Percentiles rank a stretch among this genome's conserved stretches.
phyloP scores from a whole-genome alignment of 345 rosid species.

The Euphorbia pulcherrima region DNA sequence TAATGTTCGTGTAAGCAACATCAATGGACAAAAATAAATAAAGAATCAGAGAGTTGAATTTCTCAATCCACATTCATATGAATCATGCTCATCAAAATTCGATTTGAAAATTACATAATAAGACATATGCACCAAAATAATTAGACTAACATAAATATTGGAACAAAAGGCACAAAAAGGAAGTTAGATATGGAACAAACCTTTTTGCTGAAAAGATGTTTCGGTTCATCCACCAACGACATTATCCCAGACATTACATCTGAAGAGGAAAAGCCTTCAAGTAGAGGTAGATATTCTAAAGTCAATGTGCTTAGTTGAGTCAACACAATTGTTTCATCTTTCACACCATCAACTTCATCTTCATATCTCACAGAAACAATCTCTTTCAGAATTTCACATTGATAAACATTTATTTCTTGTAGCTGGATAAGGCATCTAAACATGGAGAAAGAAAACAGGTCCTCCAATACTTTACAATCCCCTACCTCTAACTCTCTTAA shows the following conservation, averaged over 20 bases:
- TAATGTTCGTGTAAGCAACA: too few relatives aligned
- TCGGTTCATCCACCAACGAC: background rate
- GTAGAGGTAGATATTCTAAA: background rate
- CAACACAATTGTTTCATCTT: background rate
- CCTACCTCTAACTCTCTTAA: slow-evolving; percentile 7
- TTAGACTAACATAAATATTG: too few relatives aligned
- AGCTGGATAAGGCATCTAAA: slow-evolving; percentile 6
- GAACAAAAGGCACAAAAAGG: too few relatives aligned
- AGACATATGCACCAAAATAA: background rate
- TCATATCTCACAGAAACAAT: slow-evolving; percentile 7
- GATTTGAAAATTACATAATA: background rate
- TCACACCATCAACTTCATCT: background rate
- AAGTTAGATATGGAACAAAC: background rate
- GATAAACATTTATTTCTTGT: slow-evolving; percentile 7
- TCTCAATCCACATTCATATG: too few relatives aligned
- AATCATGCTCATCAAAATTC: too few relatives aligned
- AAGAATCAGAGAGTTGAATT: too few relatives aligned
- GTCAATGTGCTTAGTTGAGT: background rate
- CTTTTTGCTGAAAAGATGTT: background rate
- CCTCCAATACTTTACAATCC: slow-evolving; percentile 12
- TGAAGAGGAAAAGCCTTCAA: background rate
- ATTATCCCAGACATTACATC: background rate
- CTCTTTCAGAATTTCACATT: slow-evolving; percentile 5
- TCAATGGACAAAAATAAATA: background rate
- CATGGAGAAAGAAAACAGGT: slow-evolving; percentile 19